phyloP scores from a whole-genome alignment of 495 filamentous ascomycete species.

The Annulohypoxylon moriforme region DNA sequence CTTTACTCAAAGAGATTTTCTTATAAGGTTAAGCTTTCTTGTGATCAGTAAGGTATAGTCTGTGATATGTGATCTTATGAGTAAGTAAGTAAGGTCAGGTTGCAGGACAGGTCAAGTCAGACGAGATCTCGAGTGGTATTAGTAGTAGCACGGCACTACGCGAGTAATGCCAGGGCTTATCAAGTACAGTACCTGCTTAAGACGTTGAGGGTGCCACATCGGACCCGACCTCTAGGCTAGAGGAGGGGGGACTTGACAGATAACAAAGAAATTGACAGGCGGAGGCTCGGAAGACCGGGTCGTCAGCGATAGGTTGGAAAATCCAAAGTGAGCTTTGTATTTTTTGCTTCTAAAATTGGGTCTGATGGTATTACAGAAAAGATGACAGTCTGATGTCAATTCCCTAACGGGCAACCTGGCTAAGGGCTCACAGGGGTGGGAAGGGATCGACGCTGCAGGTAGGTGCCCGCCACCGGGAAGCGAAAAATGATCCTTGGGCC shows the following conservation, averaged over 20 bases:
- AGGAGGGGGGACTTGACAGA: background rate
- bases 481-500: conserved; percentile 16
- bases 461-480: conserved; percentile 30
- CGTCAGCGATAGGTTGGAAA: conserved; percentile 25
- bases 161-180: conserved; percentile 13
- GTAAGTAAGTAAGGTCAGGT: no score
- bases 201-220: no score
- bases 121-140: conserved; percentile 3
- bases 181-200: background rate
- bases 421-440: conserved; percentile 13
- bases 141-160: conserved; percentile 12
- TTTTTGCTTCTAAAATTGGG: conserved; percentile 33
- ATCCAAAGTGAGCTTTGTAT: conserved; percentile 10
- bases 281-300: background rate
- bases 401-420: background rate
- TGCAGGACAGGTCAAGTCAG: background rate
- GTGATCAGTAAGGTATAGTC: background rate
- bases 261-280: background rate
- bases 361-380: conserved; percentile 25
- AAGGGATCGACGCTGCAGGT: conserved; percentile 24
- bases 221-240: background rate
- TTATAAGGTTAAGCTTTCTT: background rate
- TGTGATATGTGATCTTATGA: background rate
- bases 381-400: conserved; percentile 32
- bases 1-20: no score